Conservation (phyloP, 2,329 filamentous ascomycete genomes). For the Sclerotinia sclerotiorum region DNA sequence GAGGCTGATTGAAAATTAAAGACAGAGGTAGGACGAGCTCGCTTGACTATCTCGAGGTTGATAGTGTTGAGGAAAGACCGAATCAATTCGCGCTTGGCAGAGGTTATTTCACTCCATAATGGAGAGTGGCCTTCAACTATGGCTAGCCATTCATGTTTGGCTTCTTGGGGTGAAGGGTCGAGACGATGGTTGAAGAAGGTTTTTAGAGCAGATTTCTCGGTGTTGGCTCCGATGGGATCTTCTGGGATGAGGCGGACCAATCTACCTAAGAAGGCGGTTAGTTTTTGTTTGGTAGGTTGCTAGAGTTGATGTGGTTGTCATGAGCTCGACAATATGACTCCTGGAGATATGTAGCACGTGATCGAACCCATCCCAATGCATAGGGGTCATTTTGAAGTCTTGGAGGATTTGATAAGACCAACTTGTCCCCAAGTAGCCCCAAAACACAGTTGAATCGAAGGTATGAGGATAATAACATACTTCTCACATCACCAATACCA, state of each 20-base stretch:
- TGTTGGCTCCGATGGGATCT: constrained; percentile 45
- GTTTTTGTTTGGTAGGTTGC: background rate
- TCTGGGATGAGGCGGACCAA: constrained; percentile 87
- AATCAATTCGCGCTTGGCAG: constrained; percentile 73
- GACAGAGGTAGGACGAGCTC: constrained; percentile 67
- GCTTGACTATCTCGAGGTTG: constrained; percentile 76
- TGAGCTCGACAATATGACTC: background rate
- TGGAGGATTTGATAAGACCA: background rate
- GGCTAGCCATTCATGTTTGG: constrained; percentile 79
- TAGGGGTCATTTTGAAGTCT: background rate
- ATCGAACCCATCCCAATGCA: background rate
- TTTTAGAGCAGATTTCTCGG: constrained; percentile 74
- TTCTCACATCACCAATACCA: constrained; percentile 76
- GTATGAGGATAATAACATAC: constrained; percentile 47
- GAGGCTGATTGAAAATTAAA: constrained; percentile 78
- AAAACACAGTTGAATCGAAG: background rate
- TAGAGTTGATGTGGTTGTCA: background rate
- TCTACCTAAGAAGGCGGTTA: constrained; percentile 56
- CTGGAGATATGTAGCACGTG: background rate
- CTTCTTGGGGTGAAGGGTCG: constrained; percentile 57
- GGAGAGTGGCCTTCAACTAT: constrained; percentile 75
- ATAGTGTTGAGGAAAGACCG: constrained; percentile 74
- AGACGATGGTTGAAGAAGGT: constrained; percentile 85
- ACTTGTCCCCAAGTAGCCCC: background rate
- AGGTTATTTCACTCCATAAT: constrained; percentile 71